These are phyloP conservation scores for Xylariaceae sp. DNA, from an alignment of 2,329 filamentous ascomycete genomes.

Conservation along the genomic window DNA sequence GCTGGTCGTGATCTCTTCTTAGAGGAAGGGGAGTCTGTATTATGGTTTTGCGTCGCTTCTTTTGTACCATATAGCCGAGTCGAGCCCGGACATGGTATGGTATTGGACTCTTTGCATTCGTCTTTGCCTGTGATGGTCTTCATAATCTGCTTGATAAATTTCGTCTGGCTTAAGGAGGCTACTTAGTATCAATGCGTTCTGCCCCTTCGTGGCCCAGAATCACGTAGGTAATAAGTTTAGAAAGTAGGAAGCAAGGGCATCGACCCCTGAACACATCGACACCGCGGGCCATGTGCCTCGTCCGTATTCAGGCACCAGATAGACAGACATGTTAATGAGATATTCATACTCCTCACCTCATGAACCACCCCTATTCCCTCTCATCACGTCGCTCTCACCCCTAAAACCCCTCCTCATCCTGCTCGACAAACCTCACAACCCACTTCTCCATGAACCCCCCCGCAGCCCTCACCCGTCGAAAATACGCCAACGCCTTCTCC, in stretches of 20 bases:
- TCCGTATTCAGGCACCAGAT: no score
- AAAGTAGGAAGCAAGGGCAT: no score
- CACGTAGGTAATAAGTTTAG: no score
- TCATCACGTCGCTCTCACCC: slow-evolving; percentile 22
- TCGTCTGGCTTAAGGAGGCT: not conserved
- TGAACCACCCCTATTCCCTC: slow-evolving; percentile 21
- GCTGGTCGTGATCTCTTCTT: not conserved
- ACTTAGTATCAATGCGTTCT: no score
- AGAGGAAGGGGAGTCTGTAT: not conserved
- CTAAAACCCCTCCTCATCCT: slow-evolving; percentile 23
- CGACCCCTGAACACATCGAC: no score
- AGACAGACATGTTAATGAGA: no score
- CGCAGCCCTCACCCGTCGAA: slow-evolving; percentile 34
- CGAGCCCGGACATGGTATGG: not conserved
- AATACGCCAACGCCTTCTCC: slow-evolving; percentile 35
- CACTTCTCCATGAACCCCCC: slow-evolving; percentile 33
- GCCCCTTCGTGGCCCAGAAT: no score
- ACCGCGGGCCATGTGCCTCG: no score
- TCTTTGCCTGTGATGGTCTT: not conserved
- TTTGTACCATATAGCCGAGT: not conserved
- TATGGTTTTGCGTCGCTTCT: not conserved
- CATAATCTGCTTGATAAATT: not conserved
- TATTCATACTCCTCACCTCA: no score
- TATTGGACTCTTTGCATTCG: not conserved
- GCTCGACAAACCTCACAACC: slow-evolving; percentile 29